These are phyloP conservation scores for Acaromyces ingoldii DNA, from an alignment of 1,284 basidiomycete species.

Conservation along the genomic window DNA sequence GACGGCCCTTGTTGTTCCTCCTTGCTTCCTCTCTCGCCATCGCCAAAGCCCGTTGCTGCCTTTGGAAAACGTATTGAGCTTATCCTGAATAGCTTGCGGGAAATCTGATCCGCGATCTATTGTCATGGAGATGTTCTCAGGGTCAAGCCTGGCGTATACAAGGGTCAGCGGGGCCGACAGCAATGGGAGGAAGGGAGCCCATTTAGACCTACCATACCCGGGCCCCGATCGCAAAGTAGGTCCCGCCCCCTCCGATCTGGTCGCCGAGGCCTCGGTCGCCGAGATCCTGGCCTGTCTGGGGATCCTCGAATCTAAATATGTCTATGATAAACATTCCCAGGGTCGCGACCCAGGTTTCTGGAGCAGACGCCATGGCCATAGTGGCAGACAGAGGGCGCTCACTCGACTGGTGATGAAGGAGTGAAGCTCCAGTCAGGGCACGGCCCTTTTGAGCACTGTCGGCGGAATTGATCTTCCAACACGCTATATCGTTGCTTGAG, in stretches of 20 bases:
- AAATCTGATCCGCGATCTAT: slow-evolving; percentile 14
- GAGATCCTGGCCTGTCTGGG: not conserved
- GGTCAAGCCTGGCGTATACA: not conserved
- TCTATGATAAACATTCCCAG: slow-evolving; percentile 19
- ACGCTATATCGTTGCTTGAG: too few relatives aligned
- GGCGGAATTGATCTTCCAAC: too few relatives aligned
- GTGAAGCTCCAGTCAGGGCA: too few relatives aligned
- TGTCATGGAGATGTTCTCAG: slow-evolving; percentile 8
- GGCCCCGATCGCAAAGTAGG: slow-evolving; percentile 13
- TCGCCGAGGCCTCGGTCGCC: slow-evolving; percentile 7
- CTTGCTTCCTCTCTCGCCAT: slow-evolving; percentile 8
- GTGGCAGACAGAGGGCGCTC: too few relatives aligned
- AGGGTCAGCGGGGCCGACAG: not conserved
- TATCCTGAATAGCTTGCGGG: slow-evolving; percentile 1
- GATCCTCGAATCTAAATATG: slow-evolving; percentile 9
- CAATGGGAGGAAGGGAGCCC: not conserved
- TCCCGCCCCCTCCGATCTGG: slow-evolving; percentile 11
- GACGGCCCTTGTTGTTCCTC: slow-evolving; percentile 11
- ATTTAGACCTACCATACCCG: slow-evolving; percentile 5
- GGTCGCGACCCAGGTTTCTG: slow-evolving; percentile 6
- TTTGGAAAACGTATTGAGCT: not conserved
- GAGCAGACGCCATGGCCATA: too few relatives aligned
- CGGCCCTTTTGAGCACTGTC: too few relatives aligned
- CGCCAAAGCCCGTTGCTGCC: slow-evolving; percentile 1
- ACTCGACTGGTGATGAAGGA: too few relatives aligned